phyloP scores from a whole-genome alignment of 768 basidiomycete species.

The Lepiota venenata region DNA sequence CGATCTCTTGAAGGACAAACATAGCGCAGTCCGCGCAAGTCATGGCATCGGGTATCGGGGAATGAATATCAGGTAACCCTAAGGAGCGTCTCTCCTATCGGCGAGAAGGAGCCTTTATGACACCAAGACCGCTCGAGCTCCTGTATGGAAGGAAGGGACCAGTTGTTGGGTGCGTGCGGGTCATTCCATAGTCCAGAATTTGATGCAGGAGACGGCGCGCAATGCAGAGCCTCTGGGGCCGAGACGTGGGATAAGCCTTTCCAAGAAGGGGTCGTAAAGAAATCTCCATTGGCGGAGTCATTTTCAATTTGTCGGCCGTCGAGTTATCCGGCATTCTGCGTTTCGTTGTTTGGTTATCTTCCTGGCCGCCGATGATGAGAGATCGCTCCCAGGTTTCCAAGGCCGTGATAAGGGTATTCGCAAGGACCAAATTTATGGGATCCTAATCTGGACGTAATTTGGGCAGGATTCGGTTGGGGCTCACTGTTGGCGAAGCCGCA shows the following conservation, averaged over 20 bases:
- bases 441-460: background rate
- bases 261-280: conserved; percentile 1
- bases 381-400: conserved; percentile 1
- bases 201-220: background rate
- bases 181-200: background rate
- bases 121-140: background rate
- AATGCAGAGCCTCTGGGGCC: background rate
- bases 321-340: conserved; percentile 5
- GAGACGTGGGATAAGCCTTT: background rate
- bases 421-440: background rate
- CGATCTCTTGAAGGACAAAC: background rate
- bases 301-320: background rate
- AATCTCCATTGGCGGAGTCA: background rate
- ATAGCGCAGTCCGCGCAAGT: background rate
- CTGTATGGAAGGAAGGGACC: conserved; percentile 3
- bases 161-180: background rate
- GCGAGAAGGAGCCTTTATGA: background rate
- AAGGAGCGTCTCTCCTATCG: background rate
- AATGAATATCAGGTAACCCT: background rate
- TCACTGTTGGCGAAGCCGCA: conserved; percentile 61
- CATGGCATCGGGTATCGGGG: background rate
- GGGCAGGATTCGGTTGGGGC: background rate
- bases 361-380: conserved; percentile 8
- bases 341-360: background rate
- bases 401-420: background rate